Evolutionary conservation across 176 grass and related monocot species (phyloP).

Genomic region (Phoenix roebelenii): DNA sequence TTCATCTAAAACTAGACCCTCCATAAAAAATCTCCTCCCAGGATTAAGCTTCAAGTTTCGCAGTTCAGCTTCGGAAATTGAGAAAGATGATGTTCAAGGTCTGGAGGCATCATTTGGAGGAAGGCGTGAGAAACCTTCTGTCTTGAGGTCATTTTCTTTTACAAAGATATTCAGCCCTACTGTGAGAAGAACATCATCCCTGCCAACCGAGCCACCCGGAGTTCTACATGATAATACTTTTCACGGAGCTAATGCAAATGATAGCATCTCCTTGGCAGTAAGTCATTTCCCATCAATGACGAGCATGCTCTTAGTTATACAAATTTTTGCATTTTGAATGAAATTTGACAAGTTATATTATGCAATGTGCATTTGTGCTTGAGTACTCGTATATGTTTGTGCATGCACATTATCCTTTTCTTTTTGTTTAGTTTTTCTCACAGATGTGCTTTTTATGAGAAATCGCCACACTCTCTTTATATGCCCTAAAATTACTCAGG

Average conservation of each 20-base stretch:
- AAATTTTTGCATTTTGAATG: not conserved
- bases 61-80: slow-evolving; percentile 8
- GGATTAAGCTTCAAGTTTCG: slow-evolving; percentile 57
- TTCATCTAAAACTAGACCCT: slow-evolving; percentile 41
- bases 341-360: too few relatives aligned
- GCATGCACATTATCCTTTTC: too few relatives aligned
- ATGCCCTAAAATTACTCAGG: too few relatives aligned
- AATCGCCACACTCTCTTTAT: too few relatives aligned
- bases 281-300: slow-evolving; percentile 2
- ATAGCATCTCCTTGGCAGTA: slow-evolving; percentile 10
- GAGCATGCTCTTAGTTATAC: not conserved
- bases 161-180: slow-evolving; percentile 41
- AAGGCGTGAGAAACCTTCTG: slow-evolving; percentile 29
- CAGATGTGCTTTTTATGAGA: too few relatives aligned
- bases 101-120: slow-evolving; percentile 13
- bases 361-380: too few relatives aligned
- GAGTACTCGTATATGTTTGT: too few relatives aligned
- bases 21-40: slow-evolving; percentile 41
- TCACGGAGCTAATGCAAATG: slow-evolving; percentile 9
- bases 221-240: slow-evolving; percentile 6
- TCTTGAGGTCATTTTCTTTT: slow-evolving; percentile 35
- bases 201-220: slow-evolving; percentile 15
- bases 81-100: slow-evolving; percentile 11
- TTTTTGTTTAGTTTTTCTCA: too few relatives aligned
- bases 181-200: slow-evolving; percentile 41